Percentiles rank a stretch among this genome's conserved stretches.
Evolutionary conservation across 306 rosid genomes (phyloP).

Genomic region (Malus sylvestris): DNA sequence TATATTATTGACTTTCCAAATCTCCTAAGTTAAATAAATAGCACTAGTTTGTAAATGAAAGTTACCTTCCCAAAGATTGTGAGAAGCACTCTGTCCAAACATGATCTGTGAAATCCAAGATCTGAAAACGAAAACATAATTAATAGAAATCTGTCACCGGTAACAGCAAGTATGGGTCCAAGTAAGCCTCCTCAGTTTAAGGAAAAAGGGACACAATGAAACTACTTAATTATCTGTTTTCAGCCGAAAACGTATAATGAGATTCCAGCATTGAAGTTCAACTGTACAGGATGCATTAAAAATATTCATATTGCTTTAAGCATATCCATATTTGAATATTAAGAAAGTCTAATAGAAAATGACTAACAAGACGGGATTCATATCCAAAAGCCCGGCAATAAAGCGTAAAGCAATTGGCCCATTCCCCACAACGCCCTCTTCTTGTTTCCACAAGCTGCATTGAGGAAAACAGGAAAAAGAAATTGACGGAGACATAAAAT

Average conservation of each 20-base stretch:
- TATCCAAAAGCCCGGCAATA: constrained; percentile 93
- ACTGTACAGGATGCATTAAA: neutral
- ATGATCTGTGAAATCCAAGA: constrained; percentile 78
- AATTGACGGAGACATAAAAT: constrained; percentile 5
- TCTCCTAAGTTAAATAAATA: neutral
- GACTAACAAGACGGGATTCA: constrained; percentile 78
- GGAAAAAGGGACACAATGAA: neutral
- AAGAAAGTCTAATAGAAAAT: constrained; percentile 1
- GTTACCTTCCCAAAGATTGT: constrained; percentile 61
- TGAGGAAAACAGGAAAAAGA: constrained; percentile 3
- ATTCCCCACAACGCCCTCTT: constrained; percentile 94
- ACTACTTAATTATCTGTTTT: neutral
- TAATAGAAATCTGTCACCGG: neutral
- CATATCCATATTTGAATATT: neutral
- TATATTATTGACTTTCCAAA: neutral
- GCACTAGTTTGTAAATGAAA: constrained; percentile 6
- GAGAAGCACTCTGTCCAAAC: constrained; percentile 98
- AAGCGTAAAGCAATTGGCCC: constrained; percentile 96
- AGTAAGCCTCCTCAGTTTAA: neutral
- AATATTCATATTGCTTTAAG: neutral
- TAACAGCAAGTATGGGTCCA: neutral
- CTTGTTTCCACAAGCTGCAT: constrained; percentile 90
- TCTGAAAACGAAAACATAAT: constrained; percentile 28
- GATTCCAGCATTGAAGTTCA: neutral
- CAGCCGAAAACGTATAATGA: neutral